A percentile compares a stretch with the other conserved stretches of the same genome.
Conservation (phyloP, 495 filamentous ascomycete genomes). For the Xylaria scruposa region DNA sequence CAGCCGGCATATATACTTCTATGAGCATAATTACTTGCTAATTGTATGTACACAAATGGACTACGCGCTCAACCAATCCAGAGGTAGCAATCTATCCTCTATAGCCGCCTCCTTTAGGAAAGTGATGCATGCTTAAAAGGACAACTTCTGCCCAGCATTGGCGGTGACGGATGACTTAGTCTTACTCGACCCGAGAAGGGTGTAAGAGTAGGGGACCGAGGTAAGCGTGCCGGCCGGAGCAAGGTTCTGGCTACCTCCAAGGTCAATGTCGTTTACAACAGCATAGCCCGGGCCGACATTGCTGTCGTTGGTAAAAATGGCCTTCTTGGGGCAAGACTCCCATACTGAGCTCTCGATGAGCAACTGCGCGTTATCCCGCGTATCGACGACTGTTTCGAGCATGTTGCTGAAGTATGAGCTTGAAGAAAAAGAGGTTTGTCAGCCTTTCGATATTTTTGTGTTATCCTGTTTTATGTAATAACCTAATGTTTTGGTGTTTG, state of each 20-base stretch:
- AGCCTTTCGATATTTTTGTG: not conserved
- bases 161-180: constrained; percentile 55
- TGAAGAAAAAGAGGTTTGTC: not conserved
- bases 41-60: not conserved
- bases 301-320: constrained; percentile 62
- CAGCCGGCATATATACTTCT: not conserved
- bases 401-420: constrained; percentile 50
- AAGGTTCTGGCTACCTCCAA: constrained; percentile 56
- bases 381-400: constrained; percentile 66
- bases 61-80: not conserved
- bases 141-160: constrained; percentile 61
- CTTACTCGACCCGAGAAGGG: constrained; percentile 48
- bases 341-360: constrained; percentile 68
- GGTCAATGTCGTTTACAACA: constrained; percentile 61
- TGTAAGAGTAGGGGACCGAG: constrained; percentile 60
- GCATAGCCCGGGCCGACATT: constrained; percentile 54
- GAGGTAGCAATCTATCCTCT: not conserved
- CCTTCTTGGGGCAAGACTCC: constrained; percentile 49
- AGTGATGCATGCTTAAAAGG: constrained; percentile 44
- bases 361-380: constrained; percentile 67
- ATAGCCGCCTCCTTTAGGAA: not conserved
- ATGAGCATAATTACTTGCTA: not conserved
- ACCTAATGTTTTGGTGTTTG: not conserved
- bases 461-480: not conserved
- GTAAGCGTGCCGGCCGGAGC: constrained; percentile 57